Base-by-base conservation (phyloP, 768 basidiomycete species). In the Xanthoconium purpureum region DNA sequence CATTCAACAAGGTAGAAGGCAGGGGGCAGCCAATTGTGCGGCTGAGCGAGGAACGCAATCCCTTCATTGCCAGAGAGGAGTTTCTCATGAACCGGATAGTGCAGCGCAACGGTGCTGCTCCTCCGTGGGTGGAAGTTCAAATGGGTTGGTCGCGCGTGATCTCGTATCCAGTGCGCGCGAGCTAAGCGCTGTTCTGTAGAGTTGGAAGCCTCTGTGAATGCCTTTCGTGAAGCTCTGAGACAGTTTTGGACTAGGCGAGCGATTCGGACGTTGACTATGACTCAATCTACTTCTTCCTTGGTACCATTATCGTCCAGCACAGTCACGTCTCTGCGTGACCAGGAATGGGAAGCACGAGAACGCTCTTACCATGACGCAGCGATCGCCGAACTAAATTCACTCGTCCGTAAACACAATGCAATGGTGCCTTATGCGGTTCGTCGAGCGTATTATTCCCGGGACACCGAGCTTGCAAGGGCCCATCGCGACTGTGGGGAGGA, bases 81-180 rank as follows among this genome's bases (percentile, higher is more conserved):
- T 89, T 87, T 62, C 74, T 94, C 47, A 85, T 94, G 86, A 94
- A 93, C 62, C 83, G 91, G 13, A 91, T 92, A 55, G 80, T 94
- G 8, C 85, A 90, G 65, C 77, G 84, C 48, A 87, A 91, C 60
- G 90, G 88, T n/a, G 88, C 87, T 7, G 81, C 84, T 5, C 92
- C 91, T 32, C 87, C 89, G 5, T 94, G 92, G 91, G 85, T 94
- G 1, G 91, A 94, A 71, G 64, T 91, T 35, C 91, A 92, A 70
- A 75, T 77, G 24, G 24, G 24, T 24, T 24, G 4, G 24, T 24
- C 24, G 4, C 4, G 24, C 24, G 13, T 30, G n/a, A 36, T 20
- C 42, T 15, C 30, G n/a, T n/a, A 45, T 28, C 39, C 20, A n/a
- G 49, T 58, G 28, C 37, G 24, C 28, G n/a, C 28, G 33, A n/a